phyloP scores from a whole-genome alignment of 2,329 filamentous ascomycete genomes.

The Rhynchosporium agropyri region DNA sequence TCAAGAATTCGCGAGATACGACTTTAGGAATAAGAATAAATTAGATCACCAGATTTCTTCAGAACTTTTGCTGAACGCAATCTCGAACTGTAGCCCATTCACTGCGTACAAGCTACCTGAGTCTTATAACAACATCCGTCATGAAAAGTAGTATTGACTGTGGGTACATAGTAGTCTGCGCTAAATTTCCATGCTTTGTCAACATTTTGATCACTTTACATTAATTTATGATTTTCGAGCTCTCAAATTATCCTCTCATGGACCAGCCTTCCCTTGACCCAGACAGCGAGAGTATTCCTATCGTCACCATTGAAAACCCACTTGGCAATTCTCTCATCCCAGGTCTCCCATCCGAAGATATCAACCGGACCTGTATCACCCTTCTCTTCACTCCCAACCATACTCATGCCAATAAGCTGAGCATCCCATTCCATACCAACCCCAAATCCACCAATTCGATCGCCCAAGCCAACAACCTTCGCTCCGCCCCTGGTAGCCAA shows the following conservation, averaged over 20 bases:
- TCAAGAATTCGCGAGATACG: too few species aligned
- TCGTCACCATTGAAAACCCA: conserved; percentile 96
- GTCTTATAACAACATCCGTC: too few species aligned
- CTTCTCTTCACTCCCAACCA: conserved; percentile 45
- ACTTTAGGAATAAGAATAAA: too few species aligned
- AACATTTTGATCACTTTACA: too few species aligned
- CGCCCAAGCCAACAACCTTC: conserved; percentile 72
- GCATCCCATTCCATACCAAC: conserved; percentile 90
- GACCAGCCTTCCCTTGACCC: conserved; percentile 84
- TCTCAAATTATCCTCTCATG: conserved; percentile 54
- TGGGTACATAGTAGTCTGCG: too few species aligned
- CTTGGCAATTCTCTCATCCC: conserved; percentile 84
- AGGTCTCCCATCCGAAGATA: conserved; percentile 88
- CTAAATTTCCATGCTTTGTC: too few species aligned
- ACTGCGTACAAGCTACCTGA: too few species aligned
- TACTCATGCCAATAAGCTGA: conserved; percentile 71
- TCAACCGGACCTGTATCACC: conserved; percentile 69
- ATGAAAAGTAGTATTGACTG: too few species aligned
- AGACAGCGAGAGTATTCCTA: conserved; percentile 83
- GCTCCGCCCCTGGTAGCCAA: conserved; percentile 89
- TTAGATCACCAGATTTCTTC: too few species aligned
- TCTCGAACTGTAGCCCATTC: too few species aligned
- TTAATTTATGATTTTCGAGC: neutral
- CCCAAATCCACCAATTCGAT: conserved; percentile 78
- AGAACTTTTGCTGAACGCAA: too few species aligned